Base-by-base conservation (phyloP, 2,329 filamentous ascomycete species). In the Trichoderma hamatum region DNA sequence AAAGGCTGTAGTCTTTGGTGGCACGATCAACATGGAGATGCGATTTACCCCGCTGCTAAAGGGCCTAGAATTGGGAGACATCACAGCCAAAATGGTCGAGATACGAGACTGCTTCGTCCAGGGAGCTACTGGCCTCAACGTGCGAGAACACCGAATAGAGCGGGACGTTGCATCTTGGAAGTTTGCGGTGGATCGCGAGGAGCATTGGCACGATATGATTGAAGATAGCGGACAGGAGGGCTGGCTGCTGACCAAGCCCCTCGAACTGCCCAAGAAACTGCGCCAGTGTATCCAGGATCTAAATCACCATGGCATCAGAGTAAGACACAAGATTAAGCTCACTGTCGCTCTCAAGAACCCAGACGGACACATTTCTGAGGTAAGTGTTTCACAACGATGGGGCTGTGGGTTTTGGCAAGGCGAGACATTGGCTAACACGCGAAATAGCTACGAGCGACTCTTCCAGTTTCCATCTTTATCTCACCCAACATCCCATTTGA, bases 1-100 rank as follows among this genome's bases (percentile, higher is more conserved):
- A 76, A 97, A 97, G 82, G 96, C 96, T 2, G 91, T 97, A 66
- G 92, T 97, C 21, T 97, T 97, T 75, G 96, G 96, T 61, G 96
- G 93, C n/a, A 86, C 86, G 26, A 89, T 98, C 60, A 89, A 90
- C 1, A 86, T 97, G 70, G 90, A 97, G 74, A 95, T 97, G 82
- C 89, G 92, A 71, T 89, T 98, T 71, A 92, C 94, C 1, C 94
- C 95, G 0, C 83, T 98, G 2, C 84, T 97, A 63, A 98, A 99
- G 80, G 95, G 94, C 2, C 84, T 99, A 19, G 89, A 90, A 70
- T 88, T 98, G 70, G 92, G 93, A n/a, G 90, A 90, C 63, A 91
- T 97, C 72, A 90, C 89, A 43, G 89, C 94, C 75, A 89, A 92
- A 73, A 82, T 99, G 69, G 84, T 96, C 54, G 96, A 99, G 81